Evolutionary conservation across 2,329 filamentous ascomycete genomes (phyloP), one percentile per base, ranked within the genome.

Genomic region (Xylaria sp.): DNA sequence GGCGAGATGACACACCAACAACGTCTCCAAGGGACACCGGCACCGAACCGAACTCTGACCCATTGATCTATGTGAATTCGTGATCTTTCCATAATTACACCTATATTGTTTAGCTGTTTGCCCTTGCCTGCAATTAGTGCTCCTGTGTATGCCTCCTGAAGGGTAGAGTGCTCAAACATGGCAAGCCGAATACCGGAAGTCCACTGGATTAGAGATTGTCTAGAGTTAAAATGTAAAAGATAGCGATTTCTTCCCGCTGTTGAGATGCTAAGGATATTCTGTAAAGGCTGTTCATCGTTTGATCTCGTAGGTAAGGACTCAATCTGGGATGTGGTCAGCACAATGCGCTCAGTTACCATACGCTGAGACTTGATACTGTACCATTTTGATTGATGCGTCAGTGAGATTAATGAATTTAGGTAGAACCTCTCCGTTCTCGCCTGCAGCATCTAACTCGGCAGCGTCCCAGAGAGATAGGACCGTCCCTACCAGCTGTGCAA

Each of bases 311-410:
- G 94, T 49, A 99, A 85, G 13, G 93, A 95, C 77, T 97, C 92
- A 72, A 96, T 94, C 92, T 95, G 68, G 75, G 33, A 6, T 55
- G 13, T 4, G 1, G 38, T 74, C 67, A 73, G 67, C 53, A 38
- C 11, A 7, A 51, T 45, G 36, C 22, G 38, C 10, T 20, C 20
- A 29, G 38, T 17, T 11, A 33, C 29, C 2, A 11, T 39, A 17
- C 29, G 25, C 9, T 17, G 13, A 9, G 36, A 47, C 51, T 38
- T 47, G 29, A 51, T 45, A 60, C 42, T 67, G 51, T 85, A 97
- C 96, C 94, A 98, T 97, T 80, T 97, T 97, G 73, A 99, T 94
- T 0, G 96, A 97, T 22, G 96, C 96, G 85, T 99, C 96, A 6
- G 96, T 97, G 66, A 99, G 82, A 76, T 99, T 99, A 79, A 99